Conservation (phyloP, 2,329 filamentous ascomycete species). For the Claviceps purpurea region DNA sequence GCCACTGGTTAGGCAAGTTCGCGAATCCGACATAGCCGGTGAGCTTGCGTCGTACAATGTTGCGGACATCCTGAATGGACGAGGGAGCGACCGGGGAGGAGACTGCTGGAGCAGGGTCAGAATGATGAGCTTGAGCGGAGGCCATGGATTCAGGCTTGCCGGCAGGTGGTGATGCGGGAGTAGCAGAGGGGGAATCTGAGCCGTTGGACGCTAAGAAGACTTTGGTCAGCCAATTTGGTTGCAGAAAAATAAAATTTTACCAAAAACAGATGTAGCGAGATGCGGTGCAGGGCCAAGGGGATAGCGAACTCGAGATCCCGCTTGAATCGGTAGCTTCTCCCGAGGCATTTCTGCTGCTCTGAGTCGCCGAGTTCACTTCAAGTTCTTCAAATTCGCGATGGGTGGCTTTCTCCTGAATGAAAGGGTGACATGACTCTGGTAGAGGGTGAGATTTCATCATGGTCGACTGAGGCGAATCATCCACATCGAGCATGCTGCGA, state of each 20-base stretch:
- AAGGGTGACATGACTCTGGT: slow-evolving; percentile 29
- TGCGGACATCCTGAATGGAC: slow-evolving; percentile 60
- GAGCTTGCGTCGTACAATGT: slow-evolving; percentile 96
- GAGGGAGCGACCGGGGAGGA: slow-evolving; percentile 19
- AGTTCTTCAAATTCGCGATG: slow-evolving; percentile 1
- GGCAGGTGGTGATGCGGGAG: slow-evolving; percentile 26
- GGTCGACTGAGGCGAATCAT: slow-evolving; percentile 31
- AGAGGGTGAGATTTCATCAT: slow-evolving; percentile 30
- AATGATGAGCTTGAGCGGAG: slow-evolving; percentile 17
- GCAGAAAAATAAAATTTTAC: background rate
- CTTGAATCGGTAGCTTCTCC: background rate
- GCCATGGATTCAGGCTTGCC: slow-evolving; percentile 22
- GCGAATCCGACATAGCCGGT: slow-evolving; percentile 98
- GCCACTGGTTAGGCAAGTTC: slow-evolving; percentile 98
- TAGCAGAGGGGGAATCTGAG: slow-evolving; percentile 28
- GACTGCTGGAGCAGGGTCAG: slow-evolving; percentile 21
- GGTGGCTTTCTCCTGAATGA: slow-evolving; percentile 12
- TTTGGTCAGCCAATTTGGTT: slow-evolving; percentile 5
- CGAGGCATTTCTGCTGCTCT: background rate
- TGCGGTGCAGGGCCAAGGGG: slow-evolving; percentile 21
- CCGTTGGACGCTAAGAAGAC: slow-evolving; percentile 30
- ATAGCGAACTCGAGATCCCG: background rate
- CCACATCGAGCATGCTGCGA: slow-evolving; percentile 42
- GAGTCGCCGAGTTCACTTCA: background rate
- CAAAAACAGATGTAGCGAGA: background rate